These are phyloP conservation scores for Trichosporon ovoides DNA, from an alignment of 1,284 basidiomycete species.

Conservation along the genomic window DNA sequence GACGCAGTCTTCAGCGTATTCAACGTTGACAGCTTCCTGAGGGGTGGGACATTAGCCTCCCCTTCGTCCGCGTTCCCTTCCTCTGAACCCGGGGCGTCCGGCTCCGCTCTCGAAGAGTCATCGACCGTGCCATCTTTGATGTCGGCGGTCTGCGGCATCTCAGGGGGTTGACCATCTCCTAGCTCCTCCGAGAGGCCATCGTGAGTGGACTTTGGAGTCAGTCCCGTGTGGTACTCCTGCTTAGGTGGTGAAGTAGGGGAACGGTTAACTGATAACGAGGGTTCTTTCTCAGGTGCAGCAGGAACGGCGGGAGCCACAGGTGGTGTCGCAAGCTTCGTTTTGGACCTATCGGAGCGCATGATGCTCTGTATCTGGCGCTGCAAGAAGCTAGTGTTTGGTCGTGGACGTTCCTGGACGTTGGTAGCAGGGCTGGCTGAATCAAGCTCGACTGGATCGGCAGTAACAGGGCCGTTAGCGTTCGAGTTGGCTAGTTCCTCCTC, in stretches of 20 bases:
- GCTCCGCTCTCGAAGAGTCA: no score
- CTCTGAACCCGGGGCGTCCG: neutral
- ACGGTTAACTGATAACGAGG: neutral
- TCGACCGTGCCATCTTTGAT: no score
- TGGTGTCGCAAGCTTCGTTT: neutral
- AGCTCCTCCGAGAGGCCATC: neutral
- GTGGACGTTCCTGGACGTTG: neutral
- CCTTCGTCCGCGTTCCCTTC: neutral
- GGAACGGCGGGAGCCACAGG: neutral
- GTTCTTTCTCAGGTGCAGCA: neutral
- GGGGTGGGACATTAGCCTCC: neutral
- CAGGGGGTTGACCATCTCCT: neutral
- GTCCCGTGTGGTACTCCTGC: neutral
- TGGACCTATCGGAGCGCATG: slow-evolving; percentile 9
- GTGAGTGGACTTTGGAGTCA: neutral
- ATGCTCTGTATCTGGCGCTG: slow-evolving; percentile 12
- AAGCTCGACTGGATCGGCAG: neutral
- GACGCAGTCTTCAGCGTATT: neutral
- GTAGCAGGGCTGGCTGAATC: neutral
- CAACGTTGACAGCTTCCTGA: neutral
- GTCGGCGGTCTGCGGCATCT: no score
- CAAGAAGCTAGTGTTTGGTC: slow-evolving; percentile 5
- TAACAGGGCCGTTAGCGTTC: no score
- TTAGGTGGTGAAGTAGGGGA: neutral
- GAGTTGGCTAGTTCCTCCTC: neutral